Evolutionary conservation across 352 stramenopile genomes (phyloP), one percentile per base, ranked within the genome.

Genomic region (Blastocystis sp.): DNA sequence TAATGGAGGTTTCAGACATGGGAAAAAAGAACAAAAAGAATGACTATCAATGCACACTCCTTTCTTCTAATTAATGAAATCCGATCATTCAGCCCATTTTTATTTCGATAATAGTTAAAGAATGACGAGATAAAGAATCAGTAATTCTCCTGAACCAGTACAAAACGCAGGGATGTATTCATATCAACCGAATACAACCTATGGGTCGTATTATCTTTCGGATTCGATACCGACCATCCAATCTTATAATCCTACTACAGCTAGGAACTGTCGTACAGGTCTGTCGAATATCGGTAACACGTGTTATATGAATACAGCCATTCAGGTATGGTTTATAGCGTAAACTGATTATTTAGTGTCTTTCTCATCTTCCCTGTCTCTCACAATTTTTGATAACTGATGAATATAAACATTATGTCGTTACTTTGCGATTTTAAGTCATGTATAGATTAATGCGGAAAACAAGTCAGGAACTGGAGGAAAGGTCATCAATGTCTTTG

Each of bases 401-500:
- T 56, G 62, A 80, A 27, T 90, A 87, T 44, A 89, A 90, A 59
- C 44, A 88, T 75, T 73, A 40, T 30, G 62, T 88, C 33, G 11
- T 75, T 9, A 27, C 27, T 17, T 0, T 51, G 27, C 24, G 15
- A 6, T 0, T 42, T 15, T 24, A 54, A n/a, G 24, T 70, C 35
- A 22, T 35, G 79, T 87, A 19, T 92, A 96, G 90, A 87, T 97
- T 1, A 96, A 97, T 90, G 90, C 90, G 53, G 91, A 94, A 58
- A 97, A 96, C 90, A 92, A 92, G 27, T 90, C 95, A 19, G 94
- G 94, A 44, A 96, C 93, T 11, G 92, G 93, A 27, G 94, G 94
- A 51, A 92, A 95, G 78, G 90, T 97, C 24, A 93, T 94, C 56
- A 92, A 91, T 59, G 91, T 93, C 54, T 96, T 95, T 89, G 93